A percentile compares a stretch with the other conserved stretches of the same genome.
phyloP scores from a whole-genome alignment of 1,284 basidiomycete genomes.

The Crucibulum cyathiforme region DNA sequence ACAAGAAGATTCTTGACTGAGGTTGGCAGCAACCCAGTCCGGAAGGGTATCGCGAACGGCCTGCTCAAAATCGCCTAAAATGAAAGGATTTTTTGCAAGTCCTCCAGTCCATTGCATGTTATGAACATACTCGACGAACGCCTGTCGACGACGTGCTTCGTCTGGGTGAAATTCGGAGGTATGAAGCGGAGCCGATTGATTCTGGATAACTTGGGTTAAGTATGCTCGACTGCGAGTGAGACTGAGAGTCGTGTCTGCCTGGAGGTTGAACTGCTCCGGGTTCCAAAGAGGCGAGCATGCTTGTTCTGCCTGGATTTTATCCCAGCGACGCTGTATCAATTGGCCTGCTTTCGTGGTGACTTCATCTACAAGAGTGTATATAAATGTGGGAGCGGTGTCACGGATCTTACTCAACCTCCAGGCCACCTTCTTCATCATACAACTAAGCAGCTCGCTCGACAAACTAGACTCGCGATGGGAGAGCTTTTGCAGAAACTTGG shows the following conservation, averaged over 20 bases:
- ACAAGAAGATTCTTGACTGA: background rate
- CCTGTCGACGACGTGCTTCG: background rate
- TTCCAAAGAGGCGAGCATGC: constrained; percentile 26
- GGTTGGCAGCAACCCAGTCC: background rate
- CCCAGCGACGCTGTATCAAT: constrained; percentile 39
- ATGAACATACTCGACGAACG: background rate
- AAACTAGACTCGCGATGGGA: constrained; percentile 17
- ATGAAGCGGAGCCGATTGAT: background rate
- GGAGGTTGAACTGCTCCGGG: constrained; percentile 30
- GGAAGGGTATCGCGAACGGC: background rate
- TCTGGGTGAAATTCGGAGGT: constrained; percentile 12
- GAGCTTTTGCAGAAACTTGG: constrained; percentile 30
- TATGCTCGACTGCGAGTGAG: constrained; percentile 31
- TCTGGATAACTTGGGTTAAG: constrained; percentile 19
- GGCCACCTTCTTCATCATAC: constrained; percentile 31
- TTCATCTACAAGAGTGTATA: constrained; percentile 19
- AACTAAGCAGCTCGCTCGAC: constrained; percentile 38
- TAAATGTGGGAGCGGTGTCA: constrained; percentile 9
- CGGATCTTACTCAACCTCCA: constrained; percentile 42
- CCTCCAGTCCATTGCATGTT: background rate
- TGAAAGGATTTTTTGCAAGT: background rate
- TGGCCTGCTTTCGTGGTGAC: constrained; percentile 11
- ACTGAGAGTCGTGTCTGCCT: constrained; percentile 33
- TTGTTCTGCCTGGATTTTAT: constrained; percentile 26
- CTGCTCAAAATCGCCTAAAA: background rate